Evolutionary conservation across 73 alveolate species (phyloP).

Genomic region (Tetrahymena malaccensis): DNA sequence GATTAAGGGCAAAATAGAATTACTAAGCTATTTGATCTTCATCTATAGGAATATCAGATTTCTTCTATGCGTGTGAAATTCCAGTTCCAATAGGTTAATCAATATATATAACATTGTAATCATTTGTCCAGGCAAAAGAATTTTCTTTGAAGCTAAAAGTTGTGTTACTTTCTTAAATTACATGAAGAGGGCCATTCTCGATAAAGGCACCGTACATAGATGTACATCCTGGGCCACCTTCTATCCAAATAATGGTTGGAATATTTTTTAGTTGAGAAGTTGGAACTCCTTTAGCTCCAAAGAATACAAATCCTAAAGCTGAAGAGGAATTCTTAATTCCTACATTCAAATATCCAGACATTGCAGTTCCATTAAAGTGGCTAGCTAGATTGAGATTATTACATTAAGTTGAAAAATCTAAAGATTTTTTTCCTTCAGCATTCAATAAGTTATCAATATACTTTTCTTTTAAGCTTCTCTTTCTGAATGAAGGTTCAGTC

Average conservation of each 20-base stretch:
- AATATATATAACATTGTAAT: slow-evolving; percentile 18
- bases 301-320: slow-evolving; percentile 13
- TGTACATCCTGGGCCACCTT: slow-evolving; percentile 43
- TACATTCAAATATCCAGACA: not conserved
- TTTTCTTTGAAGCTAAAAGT: not conserved
- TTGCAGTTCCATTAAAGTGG: not conserved
- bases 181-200: slow-evolving; percentile 21
- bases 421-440: not conserved
- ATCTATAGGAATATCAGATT: slow-evolving; percentile 10
- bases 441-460: not conserved
- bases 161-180: not conserved
- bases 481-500: not conserved
- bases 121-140: slow-evolving; percentile 9
- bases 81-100: slow-evolving; percentile 42
- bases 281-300: slow-evolving; percentile 18
- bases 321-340: not conserved
- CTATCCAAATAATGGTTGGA: slow-evolving; percentile 32
- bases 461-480: not conserved
- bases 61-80: not conserved
- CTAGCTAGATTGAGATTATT: not conserved
- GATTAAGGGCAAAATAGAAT: not conserved
- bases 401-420: not conserved
- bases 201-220: slow-evolving; percentile 18
- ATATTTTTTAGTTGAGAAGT: not conserved
- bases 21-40: slow-evolving; percentile 2